Evolutionary conservation across 495 filamentous ascomycete genomes (phyloP).

Genomic region (Jackrogersella multiformis): DNA sequence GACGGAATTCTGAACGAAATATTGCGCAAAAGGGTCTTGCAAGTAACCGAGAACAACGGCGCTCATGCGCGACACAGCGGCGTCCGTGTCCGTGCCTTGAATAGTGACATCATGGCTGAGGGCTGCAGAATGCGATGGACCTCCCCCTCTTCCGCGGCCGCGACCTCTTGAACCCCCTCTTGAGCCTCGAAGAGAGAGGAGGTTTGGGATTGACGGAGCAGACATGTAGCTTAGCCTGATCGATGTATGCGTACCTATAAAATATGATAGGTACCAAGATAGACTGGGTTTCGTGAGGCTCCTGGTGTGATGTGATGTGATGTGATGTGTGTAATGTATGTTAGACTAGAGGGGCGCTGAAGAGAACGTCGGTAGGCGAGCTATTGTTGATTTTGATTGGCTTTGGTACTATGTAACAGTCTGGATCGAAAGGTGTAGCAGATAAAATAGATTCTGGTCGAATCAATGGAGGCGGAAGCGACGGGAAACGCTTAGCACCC

Average conservation of each 20-base stretch:
- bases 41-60: conserved; percentile 90
- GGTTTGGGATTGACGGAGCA: conserved; percentile 77
- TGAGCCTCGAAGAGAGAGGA: conserved; percentile 68
- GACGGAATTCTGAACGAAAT: conserved; percentile 63
- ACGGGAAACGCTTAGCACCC: conserved; percentile 1
- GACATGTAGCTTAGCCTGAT: conserved; percentile 62
- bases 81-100: conserved; percentile 92
- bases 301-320: conserved; percentile 14
- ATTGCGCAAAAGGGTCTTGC: conserved; percentile 76
- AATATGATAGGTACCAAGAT: too few species aligned
- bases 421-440: conserved; percentile 6
- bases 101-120: conserved; percentile 64
- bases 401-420: too few species aligned
- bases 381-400: conserved; percentile 19
- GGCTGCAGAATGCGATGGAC: conserved; percentile 33
- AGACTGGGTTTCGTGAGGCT: conserved; percentile 6
- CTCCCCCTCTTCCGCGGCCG: conserved; percentile 54
- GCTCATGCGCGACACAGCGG: conserved; percentile 85
- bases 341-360: too few species aligned
- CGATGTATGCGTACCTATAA: conserved; percentile 5
- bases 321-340: too few species aligned
- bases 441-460: conserved; percentile 11
- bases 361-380: too few species aligned
- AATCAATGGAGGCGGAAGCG: conserved; percentile 18
- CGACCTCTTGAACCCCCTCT: conserved; percentile 55